Percentiles rank a stretch among this genome's conserved stretches.
These are phyloP conservation scores for Endoconidiophora polonica DNA, from an alignment of 2,329 filamentous ascomycete species.

Conservation along the genomic window DNA sequence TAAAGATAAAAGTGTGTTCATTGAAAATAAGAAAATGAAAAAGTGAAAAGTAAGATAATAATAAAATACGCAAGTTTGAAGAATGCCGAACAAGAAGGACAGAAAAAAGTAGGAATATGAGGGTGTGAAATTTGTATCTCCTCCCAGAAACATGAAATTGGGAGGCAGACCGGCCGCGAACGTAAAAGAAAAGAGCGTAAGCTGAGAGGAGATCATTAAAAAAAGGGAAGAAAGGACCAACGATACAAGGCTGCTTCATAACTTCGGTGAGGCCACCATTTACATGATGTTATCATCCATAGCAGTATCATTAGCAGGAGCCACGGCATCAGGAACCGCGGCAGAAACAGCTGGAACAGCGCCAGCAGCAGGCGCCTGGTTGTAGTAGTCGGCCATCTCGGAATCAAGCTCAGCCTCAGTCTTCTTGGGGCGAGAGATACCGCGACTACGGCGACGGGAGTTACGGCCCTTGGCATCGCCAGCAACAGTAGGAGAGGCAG, in stretches of 20 bases:
- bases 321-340: constrained; percentile 29
- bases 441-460: constrained; percentile 31
- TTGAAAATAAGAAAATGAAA: neutral
- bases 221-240: neutral
- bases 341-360: constrained; percentile 31
- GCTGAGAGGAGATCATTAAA: constrained; percentile 8
- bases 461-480: constrained; percentile 22
- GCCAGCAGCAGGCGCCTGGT: constrained; percentile 24
- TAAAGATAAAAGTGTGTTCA: constrained; percentile 3
- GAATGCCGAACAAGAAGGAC: neutral
- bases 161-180: constrained; percentile 5
- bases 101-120: neutral
- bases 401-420: constrained; percentile 89
- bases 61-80: neutral
- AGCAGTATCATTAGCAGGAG: constrained; percentile 35
- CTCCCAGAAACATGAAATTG: constrained; percentile 1
- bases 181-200: constrained; percentile 5
- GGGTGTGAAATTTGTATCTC: neutral
- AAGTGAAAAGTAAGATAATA: constrained; percentile 1
- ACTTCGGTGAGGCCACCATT: neutral
- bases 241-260: neutral
- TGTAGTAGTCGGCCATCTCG: constrained; percentile 96
- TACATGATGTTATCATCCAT: constrained; percentile 36
- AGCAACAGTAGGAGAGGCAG: constrained; percentile 17
- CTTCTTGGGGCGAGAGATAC: constrained; percentile 60